Conservation (phyloP, 108 stramenopile species). For the Thalassiosira profunda region DNA sequence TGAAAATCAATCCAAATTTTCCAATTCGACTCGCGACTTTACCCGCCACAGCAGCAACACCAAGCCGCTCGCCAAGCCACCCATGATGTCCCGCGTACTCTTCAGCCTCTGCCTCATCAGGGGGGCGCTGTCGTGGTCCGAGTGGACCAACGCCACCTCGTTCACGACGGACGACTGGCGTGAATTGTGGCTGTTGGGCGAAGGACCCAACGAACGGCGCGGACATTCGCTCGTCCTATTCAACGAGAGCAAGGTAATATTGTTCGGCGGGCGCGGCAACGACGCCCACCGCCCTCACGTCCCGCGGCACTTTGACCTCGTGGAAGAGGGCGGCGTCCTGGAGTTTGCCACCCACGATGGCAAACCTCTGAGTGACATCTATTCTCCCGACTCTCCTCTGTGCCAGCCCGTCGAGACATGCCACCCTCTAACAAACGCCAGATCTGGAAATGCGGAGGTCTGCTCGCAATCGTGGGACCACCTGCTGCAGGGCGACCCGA, state of each 20-base stretch:
- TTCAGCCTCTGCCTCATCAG: too few relatives aligned
- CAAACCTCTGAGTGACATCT: constrained; percentile 45
- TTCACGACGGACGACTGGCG: constrained; percentile 43
- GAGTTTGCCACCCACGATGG: constrained; percentile 73
- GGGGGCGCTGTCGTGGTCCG: too few relatives aligned
- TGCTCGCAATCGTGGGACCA: constrained; percentile 55
- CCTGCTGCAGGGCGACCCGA: constrained; percentile 9
- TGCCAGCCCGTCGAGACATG: constrained; percentile 40
- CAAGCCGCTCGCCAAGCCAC: too few relatives aligned
- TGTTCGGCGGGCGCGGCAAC: constrained; percentile 75
- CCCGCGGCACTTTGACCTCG: constrained; percentile 50
- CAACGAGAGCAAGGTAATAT: constrained; percentile 44
- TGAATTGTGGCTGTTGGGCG: constrained; percentile 34
- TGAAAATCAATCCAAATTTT: too few relatives aligned
- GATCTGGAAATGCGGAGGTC: constrained; percentile 41
- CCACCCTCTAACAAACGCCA: constrained; percentile 33
- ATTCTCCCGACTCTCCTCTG: constrained; percentile 23
- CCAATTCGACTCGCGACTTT: too few relatives aligned
- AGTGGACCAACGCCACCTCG: constrained; percentile 23
- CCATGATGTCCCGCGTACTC: too few relatives aligned
- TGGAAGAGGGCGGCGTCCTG: constrained; percentile 58
- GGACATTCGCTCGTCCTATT: constrained; percentile 56
- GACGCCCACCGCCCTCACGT: constrained; percentile 56
- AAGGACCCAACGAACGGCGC: constrained; percentile 43
- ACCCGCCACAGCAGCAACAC: too few relatives aligned